Base-by-base conservation (phyloP, 2,329 filamentous ascomycete species). In the Fusarium sp. region DNA sequence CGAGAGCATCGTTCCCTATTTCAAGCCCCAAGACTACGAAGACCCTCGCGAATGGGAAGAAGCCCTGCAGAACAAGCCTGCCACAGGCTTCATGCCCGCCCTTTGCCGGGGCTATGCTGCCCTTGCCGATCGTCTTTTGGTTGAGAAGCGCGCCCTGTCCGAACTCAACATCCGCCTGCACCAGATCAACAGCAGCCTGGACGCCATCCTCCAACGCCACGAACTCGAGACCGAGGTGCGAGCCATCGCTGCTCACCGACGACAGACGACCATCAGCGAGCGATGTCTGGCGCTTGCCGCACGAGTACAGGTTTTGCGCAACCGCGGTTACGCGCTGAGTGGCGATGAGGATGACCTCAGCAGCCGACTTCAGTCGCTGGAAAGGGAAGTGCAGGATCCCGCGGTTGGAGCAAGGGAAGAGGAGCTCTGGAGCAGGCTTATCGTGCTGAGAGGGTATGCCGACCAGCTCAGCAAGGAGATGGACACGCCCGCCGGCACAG, bases 371-470 rank as follows among this genome's bases (percentile, higher is more conserved):
- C 85, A 91, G 78, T 87, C 85, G 27, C 85, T 97, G 67, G 93
- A 95, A 81, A 90, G 90, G 78, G 86, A 87, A 60, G 90, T 95
- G 31, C 91, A 92, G 73, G 94, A 97, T 79, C 94, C 94, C 9
- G 91, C 92, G 9, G 87, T 96, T 65, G 89, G 90, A 41, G 94
- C 93, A 4, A 87, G 93, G 75, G 92, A 94, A 80, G 94, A 97
- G 82, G 94, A 97, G 85, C 91, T 97, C 52, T 97, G 94, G 94
- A 95, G 94, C 74, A 87, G 94, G 54, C 89, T 97, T 84, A 92
- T 95, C 58, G 89, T 92, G 41, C 85, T 97, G 57, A 87, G 93
- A 73, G 93, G 93, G 71, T 91, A 94, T 74, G 92, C 93, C 24
- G 90, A 92, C 75, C 89, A 91, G 77, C 83, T 97, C 76, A 92